Conservation (phyloP, 2,329 filamentous ascomycete genomes). For the Alternaria sp. region DNA sequence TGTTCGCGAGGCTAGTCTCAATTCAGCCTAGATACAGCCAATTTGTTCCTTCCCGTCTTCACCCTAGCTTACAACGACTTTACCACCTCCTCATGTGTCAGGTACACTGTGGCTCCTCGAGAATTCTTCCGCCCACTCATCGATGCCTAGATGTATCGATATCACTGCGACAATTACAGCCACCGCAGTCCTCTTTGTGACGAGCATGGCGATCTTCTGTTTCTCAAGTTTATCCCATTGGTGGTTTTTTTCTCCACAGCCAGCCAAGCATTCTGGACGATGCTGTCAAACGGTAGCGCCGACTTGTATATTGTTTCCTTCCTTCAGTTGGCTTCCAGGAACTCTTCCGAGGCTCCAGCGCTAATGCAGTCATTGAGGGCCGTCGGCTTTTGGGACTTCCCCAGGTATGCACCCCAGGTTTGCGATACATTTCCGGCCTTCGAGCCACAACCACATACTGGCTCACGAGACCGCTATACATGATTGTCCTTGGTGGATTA, state of each 20-base stretch:
- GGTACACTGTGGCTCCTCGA: not conserved
- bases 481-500: constrained; percentile 31
- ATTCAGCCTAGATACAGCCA: not conserved
- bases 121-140: constrained; percentile 6
- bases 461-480: constrained; percentile 9
- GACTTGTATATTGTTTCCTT: constrained; percentile 21
- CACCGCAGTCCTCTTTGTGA: not conserved
- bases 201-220: not conserved
- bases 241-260: constrained; percentile 23
- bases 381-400: constrained; percentile 7
- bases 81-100: not conserved
- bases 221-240: constrained; percentile 26
- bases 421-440: constrained; percentile 5
- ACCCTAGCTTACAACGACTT: not conserved
- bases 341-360: constrained; percentile 2
- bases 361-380: constrained; percentile 9
- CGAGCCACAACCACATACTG: not conserved
- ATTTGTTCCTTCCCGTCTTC: not conserved
- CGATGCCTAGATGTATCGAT: not conserved
- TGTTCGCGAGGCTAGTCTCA: not conserved
- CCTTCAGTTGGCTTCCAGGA: constrained; percentile 1
- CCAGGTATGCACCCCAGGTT: constrained; percentile 11
- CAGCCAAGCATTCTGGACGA: constrained; percentile 25
- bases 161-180: not conserved
- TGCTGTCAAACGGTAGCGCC: constrained; percentile 21